Evolutionary conservation across 306 rosid species (phyloP).

Genomic region (Vicia sativa): DNA sequence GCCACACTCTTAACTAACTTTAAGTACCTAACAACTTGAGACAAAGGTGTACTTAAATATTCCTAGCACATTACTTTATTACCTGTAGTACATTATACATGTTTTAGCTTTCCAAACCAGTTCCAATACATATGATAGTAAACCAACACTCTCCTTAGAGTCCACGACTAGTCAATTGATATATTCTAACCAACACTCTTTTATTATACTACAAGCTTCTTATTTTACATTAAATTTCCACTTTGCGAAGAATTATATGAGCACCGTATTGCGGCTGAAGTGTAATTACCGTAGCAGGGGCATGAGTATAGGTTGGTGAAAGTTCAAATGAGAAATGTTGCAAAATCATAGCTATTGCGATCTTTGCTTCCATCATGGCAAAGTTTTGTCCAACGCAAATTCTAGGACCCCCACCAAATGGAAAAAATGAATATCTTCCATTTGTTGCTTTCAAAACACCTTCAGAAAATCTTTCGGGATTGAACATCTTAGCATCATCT

Average conservation of each 20-base stretch:
- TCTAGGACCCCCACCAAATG: conserved; percentile 72
- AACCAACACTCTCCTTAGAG: not conserved
- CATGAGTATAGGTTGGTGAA: conserved; percentile 47
- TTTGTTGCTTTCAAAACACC: conserved; percentile 59
- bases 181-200: not conserved
- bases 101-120: too few species aligned
- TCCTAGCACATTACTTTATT: too few species aligned
- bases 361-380: conserved; percentile 45
- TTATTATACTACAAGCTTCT: too few species aligned
- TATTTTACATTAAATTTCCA: not conserved
- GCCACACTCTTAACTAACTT: too few species aligned
- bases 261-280: conserved; percentile 50
- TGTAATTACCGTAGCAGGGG: conserved; percentile 4
- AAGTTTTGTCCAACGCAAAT: conserved; percentile 66
- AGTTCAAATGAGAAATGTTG: conserved; percentile 53
- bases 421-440: conserved; percentile 43
- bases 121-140: not conserved
- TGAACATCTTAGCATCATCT: conserved; percentile 55
- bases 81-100: too few species aligned
- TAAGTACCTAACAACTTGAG: too few species aligned
- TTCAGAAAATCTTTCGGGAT: conserved; percentile 62
- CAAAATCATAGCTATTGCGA: conserved; percentile 43
- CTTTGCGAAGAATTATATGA: conserved; percentile 38
- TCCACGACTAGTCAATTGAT: not conserved
- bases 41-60: too few species aligned